These are phyloP conservation scores for Ustilago curta DNA, from an alignment of 1,284 basidiomycete species.

Conservation along the genomic window DNA sequence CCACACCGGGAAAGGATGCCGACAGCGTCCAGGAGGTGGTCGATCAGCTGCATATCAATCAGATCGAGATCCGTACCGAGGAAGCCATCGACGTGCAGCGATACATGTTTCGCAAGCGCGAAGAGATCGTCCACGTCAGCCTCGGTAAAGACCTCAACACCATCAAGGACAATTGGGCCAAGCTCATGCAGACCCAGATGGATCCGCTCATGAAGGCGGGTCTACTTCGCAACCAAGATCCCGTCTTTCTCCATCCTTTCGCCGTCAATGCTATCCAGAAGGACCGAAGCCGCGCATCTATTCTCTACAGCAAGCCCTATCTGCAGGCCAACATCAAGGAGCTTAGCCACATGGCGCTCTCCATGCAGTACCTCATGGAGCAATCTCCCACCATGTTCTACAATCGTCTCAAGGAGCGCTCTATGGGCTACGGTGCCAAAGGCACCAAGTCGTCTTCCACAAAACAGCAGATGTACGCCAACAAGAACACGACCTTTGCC, in stretches of 20 bases:
- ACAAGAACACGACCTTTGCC: slow-evolving; percentile 75
- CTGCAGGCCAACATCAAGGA: slow-evolving; percentile 47
- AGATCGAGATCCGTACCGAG: slow-evolving; percentile 94
- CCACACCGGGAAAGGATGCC: slow-evolving; percentile 88
- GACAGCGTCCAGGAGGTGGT: slow-evolving; percentile 91
- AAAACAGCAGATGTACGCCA: slow-evolving; percentile 68
- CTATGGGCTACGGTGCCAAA: slow-evolving; percentile 64
- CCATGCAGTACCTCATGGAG: slow-evolving; percentile 75
- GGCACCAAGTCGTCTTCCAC: slow-evolving; percentile 66
- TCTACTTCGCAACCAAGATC: slow-evolving; percentile 54
- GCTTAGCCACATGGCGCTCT: slow-evolving; percentile 57
- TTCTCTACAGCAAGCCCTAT: slow-evolving; percentile 35
- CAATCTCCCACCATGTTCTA: slow-evolving; percentile 73
- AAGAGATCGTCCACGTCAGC: slow-evolving; percentile 60
- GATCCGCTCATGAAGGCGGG: slow-evolving; percentile 57
- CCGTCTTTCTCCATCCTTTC: slow-evolving; percentile 58
- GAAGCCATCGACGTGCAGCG: slow-evolving; percentile 85
- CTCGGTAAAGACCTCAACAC: slow-evolving; percentile 56
- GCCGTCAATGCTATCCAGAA: slow-evolving; percentile 46
- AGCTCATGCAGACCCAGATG: slow-evolving; percentile 65
- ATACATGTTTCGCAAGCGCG: slow-evolving; percentile 85
- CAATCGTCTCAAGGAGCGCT: slow-evolving; percentile 69
- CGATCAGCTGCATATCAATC: slow-evolving; percentile 93
- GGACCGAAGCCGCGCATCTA: slow-evolving; percentile 25
- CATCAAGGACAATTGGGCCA: slow-evolving; percentile 66